A percentile compares a stretch with the other conserved stretches of the same genome.
Conservation (phyloP, 352 stramenopile genomes). For the Pythium folliculosum region DNA sequence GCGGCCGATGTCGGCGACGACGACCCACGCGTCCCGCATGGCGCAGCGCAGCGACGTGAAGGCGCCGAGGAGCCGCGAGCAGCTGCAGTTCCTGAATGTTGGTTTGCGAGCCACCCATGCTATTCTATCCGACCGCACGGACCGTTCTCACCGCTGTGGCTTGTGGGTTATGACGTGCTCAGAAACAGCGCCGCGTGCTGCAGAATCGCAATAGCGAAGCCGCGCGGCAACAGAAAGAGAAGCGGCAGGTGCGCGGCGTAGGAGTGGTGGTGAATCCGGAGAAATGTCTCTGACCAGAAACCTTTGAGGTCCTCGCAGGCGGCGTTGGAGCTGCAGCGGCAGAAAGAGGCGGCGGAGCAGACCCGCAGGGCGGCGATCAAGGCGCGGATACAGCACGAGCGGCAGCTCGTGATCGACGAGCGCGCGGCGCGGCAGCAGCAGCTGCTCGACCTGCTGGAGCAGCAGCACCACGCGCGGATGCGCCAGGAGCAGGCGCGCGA, state of each 20-base stretch:
- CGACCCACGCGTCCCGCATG: constrained; percentile 4
- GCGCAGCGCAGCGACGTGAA: constrained; percentile 19
- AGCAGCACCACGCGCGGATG: constrained; percentile 42
- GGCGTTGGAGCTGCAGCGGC: constrained; percentile 44
- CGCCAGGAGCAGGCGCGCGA: constrained; percentile 43
- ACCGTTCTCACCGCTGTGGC: not conserved
- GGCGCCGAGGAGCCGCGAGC: constrained; percentile 42
- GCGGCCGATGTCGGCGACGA: constrained; percentile 21
- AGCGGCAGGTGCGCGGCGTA: constrained; percentile 33
- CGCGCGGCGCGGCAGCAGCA: constrained; percentile 48
- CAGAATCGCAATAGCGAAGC: constrained; percentile 47
- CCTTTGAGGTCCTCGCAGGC: constrained; percentile 23
- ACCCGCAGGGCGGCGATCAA: constrained; percentile 35
- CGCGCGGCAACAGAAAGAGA: constrained; percentile 56
- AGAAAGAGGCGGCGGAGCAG: constrained; percentile 46
- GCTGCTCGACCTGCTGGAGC: constrained; percentile 36
- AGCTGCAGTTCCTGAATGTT: constrained; percentile 55
- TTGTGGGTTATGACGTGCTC: not conserved
- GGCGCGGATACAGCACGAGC: constrained; percentile 50
- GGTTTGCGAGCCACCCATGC: not conserved
- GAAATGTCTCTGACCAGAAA: not conserved
- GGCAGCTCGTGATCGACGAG: constrained; percentile 36
- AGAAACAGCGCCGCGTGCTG: constrained; percentile 57
- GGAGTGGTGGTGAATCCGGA: not conserved
- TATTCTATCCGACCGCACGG: not conserved